Conservation (phyloP, 495 filamentous ascomycete genomes). For the Sordaria brevicollis region DNA sequence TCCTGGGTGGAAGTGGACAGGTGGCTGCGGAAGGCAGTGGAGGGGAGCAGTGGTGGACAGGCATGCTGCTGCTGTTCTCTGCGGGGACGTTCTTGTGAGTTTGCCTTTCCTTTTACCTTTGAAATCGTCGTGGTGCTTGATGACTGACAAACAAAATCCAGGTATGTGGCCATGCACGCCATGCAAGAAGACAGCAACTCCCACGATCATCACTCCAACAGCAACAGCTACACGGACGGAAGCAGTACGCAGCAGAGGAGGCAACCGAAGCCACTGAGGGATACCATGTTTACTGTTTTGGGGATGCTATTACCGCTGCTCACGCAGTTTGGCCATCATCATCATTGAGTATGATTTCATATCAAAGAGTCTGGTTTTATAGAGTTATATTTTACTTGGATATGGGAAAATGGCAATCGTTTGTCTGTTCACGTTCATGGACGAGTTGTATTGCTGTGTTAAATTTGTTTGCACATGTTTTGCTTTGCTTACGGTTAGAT, state of each 20-base stretch:
- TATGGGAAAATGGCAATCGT: neutral
- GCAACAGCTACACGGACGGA: constrained; percentile 61
- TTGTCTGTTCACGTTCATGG: neutral
- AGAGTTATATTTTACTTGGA: neutral
- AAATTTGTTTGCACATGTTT: neutral
- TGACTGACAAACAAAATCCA: constrained; percentile 25
- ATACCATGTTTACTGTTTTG: constrained; percentile 65
- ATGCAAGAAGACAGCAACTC: constrained; percentile 71
- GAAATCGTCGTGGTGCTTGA: neutral
- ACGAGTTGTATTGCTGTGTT: too few species aligned
- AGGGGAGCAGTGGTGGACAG: constrained; percentile 69
- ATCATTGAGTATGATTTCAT: constrained; percentile 42
- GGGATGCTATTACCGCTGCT: constrained; percentile 88
- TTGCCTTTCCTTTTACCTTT: neutral
- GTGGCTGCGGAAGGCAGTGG: neutral
- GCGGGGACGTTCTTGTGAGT: constrained; percentile 92
- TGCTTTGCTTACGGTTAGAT: neutral
- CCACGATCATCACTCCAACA: constrained; percentile 39
- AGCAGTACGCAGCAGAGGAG: constrained; percentile 35
- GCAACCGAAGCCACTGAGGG: constrained; percentile 41
- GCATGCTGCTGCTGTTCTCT: constrained; percentile 82
- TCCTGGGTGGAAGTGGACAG: constrained; percentile 46
- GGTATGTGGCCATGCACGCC: constrained; percentile 97
- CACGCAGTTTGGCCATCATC: constrained; percentile 83
- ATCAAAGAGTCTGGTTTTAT: neutral